Evolutionary conservation across 345 rosid genomes (phyloP), one percentile per base, ranked within the genome.

Genomic region (Turnera subulata): DNA sequence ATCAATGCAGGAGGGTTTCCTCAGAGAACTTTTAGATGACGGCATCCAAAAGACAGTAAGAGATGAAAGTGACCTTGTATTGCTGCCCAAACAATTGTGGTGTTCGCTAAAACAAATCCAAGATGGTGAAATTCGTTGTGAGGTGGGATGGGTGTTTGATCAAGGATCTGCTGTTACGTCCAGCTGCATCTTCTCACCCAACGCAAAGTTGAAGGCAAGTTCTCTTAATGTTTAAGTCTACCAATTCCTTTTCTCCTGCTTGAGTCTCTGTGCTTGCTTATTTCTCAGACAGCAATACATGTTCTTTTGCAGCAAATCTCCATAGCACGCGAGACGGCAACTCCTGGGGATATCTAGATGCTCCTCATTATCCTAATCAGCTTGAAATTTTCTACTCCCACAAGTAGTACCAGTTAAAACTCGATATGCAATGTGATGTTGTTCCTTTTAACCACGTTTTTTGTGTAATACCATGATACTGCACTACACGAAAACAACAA

Each of bases 41-140:
- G 68, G 79, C 39, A 47, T 58, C 24, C 57, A 45, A 63, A 80
- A 63, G 69, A 56, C 80, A 29, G 72, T 51, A 29, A 77, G 91
- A 78, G 88, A 93, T 43, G 87, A 68, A 55, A 21, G 35, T 26
- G 58, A 73, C 61, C 75, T 85, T 23, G 52, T 80, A 49, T 64
- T 85, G 83, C 99, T 93, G 56, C 99, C 96, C 1, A 80, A 71
- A 70, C 82, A 71, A 63, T 44, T 89, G 35, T 93, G 94, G 97
- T 82, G 96, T 53, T 82, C 86, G 20, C 46, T 78, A 45, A 73
- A 73, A 72, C 78, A 66, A 64, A 67, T 40, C 33, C 72, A 68
- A 57, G 75, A 67, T 44, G 63, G 76, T 7, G 81, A 76, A 69
- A 77, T 78, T 46, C 50, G 42, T 46, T 66, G 56, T 54, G 85